Base-by-base conservation (phyloP, 306 rosid species). In the Spatholobus suberectus region DNA sequence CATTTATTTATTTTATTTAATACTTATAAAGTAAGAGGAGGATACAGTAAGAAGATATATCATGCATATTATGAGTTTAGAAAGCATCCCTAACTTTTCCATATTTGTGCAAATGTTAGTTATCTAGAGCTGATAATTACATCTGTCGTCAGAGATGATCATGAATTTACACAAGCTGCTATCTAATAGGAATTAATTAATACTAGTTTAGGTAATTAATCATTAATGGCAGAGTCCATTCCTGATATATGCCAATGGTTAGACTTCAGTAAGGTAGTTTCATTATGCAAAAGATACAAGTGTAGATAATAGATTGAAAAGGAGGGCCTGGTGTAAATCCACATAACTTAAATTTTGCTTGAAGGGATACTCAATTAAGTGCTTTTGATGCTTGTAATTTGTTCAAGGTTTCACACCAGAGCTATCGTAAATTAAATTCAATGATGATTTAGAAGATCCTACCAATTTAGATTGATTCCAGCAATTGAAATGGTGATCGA, bases 71-170 rank as follows among this genome's bases (percentile, higher is more conserved):
- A 46, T 77, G n/a, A 17, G 2, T 43, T n/a, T 11, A 6, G 26
- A 37, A 24, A 76, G 13, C 70, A 40, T 58, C 41, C 69, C 29
- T 26, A 57, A 38, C 54, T 37, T 54, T 12, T 20, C 51, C 32
- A 54, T 24, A 6, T n/a, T n/a, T n/a, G 5, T 66, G 8, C 94
- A 90, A n/a, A 78, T 11, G 34, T 23, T 23, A 57, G 15, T 90
- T 92, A 2, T 87, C 82, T 44, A 24, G 29, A 24, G 32, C n/a
- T 40, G 57, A 38, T 38, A 24, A 38, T 58, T 47, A 15, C 17
- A 12, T 38, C 24, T 40, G n/a, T n/a, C n/a, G n/a, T n/a, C n/a
- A n/a, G 6, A 59, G 57, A 40, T 76, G 80, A 27, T 76, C 58
- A 41, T 38, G 18, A 76, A 41, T 41, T 10, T 76, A 12, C 43